Evolutionary conservation across 345 rosid genomes (phyloP).

Genomic region (Murraya paniculata): DNA sequence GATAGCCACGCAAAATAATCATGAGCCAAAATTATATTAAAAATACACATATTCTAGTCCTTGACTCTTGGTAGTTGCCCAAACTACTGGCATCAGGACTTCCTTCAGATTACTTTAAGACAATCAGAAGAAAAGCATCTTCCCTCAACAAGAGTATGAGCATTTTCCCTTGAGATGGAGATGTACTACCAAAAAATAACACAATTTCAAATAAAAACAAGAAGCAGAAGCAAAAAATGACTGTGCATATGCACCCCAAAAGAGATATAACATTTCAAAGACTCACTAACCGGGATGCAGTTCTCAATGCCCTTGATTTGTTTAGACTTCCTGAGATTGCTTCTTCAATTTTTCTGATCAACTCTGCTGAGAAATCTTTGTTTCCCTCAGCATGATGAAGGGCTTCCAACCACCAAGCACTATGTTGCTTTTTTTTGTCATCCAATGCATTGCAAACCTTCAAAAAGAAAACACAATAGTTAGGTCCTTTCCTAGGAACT

Average conservation of each 20-base stretch:
- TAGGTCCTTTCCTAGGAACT: no score
- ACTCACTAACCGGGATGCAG: constrained; percentile 46
- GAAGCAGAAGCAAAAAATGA: constrained; percentile 1
- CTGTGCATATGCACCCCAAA: background rate
- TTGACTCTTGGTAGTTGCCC: background rate
- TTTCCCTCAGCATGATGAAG: constrained; percentile 62
- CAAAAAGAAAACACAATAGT: constrained; percentile 9
- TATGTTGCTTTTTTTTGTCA: constrained; percentile 38
- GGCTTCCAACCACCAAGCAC: constrained; percentile 88
- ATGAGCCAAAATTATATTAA: background rate
- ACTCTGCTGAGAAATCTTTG: constrained; percentile 57
- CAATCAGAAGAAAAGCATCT: background rate
- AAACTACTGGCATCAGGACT: background rate
- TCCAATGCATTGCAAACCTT: constrained; percentile 61
- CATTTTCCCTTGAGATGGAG: background rate
- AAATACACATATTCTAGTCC: background rate
- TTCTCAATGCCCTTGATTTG: constrained; percentile 53
- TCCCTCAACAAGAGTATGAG: background rate
- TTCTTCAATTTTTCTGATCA: constrained; percentile 84
- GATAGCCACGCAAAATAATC: constrained; percentile 12
- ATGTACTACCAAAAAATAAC: background rate
- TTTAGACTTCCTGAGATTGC: constrained; percentile 60
- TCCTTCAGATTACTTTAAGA: constrained; percentile 1
- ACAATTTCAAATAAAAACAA: constrained; percentile 5
- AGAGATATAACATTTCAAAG: constrained; percentile 2